Evolutionary conservation across 352 stramenopile genomes (phyloP).

Genomic region (Globisporangium acanthophoron): DNA sequence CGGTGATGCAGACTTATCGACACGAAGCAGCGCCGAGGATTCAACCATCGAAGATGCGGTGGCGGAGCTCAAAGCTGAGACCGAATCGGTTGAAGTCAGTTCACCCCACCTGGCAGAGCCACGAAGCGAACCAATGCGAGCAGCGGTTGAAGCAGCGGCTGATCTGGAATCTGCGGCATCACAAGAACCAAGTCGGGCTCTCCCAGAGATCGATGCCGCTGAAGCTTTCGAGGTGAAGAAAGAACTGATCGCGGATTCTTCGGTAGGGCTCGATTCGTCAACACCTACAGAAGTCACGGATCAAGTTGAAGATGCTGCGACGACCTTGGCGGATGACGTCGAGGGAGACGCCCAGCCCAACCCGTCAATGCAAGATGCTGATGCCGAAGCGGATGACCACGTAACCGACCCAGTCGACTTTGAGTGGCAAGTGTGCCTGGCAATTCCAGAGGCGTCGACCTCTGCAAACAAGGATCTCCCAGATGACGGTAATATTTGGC

Average conservation of each 20-base stretch:
- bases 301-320: not conserved
- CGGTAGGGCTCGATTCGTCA: not conserved
- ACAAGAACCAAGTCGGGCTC: not conserved
- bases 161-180: conserved; percentile 1
- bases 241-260: conserved; percentile 11
- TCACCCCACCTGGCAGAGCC: not conserved
- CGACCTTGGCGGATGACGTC: not conserved
- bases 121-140: not conserved
- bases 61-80: not conserved
- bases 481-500: conserved; percentile 26
- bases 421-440: conserved; percentile 49
- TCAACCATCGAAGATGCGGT: not conserved
- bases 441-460: conserved; percentile 18
- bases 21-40: not conserved
- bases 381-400: conserved; percentile 19
- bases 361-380: not conserved
- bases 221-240: conserved; percentile 19
- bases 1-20: not conserved
- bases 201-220: not conserved
- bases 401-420: conserved; percentile 12
- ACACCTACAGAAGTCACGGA: not conserved
- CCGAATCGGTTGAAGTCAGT: not conserved
- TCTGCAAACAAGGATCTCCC: conserved; percentile 6
- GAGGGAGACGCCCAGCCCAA: not conserved
- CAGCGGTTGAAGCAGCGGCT: not conserved